These are phyloP conservation scores for Taiwanofungus camphoratus DNA, from an alignment of 1,284 basidiomycete species.

Conservation along the genomic window DNA sequence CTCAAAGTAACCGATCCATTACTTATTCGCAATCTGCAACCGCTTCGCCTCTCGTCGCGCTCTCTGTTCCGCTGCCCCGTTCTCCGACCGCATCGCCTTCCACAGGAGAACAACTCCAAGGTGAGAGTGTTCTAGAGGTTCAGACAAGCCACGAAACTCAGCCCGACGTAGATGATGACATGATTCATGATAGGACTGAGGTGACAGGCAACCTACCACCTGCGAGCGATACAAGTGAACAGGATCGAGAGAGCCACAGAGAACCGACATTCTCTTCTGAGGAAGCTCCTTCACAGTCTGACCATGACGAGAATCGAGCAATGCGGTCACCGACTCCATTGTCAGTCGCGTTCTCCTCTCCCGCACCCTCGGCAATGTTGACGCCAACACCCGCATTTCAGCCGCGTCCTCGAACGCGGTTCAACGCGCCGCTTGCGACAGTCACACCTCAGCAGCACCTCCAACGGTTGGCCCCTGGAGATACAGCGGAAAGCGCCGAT, in stretches of 20 bases:
- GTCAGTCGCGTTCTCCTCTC: constrained; percentile 38
- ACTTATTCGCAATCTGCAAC: constrained; percentile 32
- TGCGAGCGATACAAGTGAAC: constrained; percentile 8
- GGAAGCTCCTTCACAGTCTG: constrained; percentile 19
- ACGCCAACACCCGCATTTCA: constrained; percentile 62
- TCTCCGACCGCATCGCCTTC: constrained; percentile 50
- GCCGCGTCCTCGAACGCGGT: constrained; percentile 54
- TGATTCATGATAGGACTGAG: constrained; percentile 5
- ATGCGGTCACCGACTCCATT: constrained; percentile 26
- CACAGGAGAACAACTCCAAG: constrained; percentile 11
- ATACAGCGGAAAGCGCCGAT: constrained; percentile 19
- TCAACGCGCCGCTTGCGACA: constrained; percentile 36
- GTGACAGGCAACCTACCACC: constrained; percentile 4
- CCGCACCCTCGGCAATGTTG: constrained; percentile 29
- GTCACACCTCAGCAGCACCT: constrained; percentile 20
- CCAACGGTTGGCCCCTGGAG: constrained; percentile 16
- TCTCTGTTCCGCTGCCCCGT: constrained; percentile 49
- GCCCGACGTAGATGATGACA: not conserved
- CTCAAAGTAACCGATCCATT: constrained; percentile 46
- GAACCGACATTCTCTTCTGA: constrained; percentile 70
- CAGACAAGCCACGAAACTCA: not conserved
- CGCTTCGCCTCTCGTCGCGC: constrained; percentile 42
- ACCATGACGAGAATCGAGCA: constrained; percentile 9
- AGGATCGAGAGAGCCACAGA: constrained; percentile 13
- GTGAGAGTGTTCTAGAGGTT: constrained; percentile 6